These are phyloP conservation scores for Lenwebbia sp. DNA, from an alignment of 345 rosid species.

Conservation along the genomic window DNA sequence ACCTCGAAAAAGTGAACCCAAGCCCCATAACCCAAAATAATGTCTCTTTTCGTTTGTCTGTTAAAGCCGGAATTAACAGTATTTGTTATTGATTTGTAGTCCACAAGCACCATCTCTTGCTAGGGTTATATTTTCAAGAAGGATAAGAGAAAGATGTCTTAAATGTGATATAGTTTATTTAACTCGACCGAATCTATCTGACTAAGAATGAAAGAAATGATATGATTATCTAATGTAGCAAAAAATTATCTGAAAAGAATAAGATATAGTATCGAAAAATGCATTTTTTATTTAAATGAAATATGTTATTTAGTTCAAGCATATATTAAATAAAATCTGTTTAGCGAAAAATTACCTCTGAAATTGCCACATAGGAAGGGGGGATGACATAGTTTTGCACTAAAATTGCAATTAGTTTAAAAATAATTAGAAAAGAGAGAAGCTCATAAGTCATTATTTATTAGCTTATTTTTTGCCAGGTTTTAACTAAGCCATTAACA, in stretches of 20 bases:
- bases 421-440: background rate
- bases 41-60: background rate
- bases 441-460: background rate
- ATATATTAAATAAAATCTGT: background rate
- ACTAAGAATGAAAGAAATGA: background rate
- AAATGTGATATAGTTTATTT: background rate
- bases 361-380: background rate
- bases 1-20: background rate
- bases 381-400: background rate
- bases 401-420: background rate
- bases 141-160: background rate
- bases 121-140: background rate
- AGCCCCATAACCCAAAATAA: background rate
- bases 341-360: background rate
- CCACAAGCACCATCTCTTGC: background rate
- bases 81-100: background rate
- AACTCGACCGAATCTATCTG: background rate
- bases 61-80: background rate
- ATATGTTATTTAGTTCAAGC: background rate
- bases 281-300: background rate
- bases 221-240: background rate
- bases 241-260: background rate
- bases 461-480: background rate
- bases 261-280: background rate
- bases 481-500: background rate